phyloP scores from a whole-genome alignment of 2,329 filamentous ascomycete species.

The Calonectria crousiana region DNA sequence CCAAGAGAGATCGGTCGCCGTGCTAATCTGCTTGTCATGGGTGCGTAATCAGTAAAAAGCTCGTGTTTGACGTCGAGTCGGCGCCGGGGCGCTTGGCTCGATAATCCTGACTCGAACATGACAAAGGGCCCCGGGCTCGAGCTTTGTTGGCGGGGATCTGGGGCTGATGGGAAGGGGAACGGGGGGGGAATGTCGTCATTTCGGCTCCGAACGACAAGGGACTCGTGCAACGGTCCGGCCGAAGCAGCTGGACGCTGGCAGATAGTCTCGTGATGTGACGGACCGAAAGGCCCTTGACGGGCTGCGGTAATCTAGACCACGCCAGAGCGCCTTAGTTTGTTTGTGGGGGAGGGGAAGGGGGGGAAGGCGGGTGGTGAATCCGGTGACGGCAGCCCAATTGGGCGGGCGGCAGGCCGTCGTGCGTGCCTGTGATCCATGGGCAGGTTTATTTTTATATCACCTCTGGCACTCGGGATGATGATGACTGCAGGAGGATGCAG shows the following conservation, averaged over 20 bases:
- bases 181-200: slow-evolving; percentile 22
- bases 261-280: not conserved
- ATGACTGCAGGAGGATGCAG: slow-evolving; percentile 5
- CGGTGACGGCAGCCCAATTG: slow-evolving; percentile 8
- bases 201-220: slow-evolving; percentile 12
- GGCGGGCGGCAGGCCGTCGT: not conserved
- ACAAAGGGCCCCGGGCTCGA: slow-evolving; percentile 8
- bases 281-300: not conserved
- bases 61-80: slow-evolving; percentile 1
- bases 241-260: not conserved
- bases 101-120: slow-evolving; percentile 21
- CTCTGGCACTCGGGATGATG: slow-evolving; percentile 2
- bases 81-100: not conserved
- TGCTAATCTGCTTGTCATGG: slow-evolving; percentile 7
- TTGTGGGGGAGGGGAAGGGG: slow-evolving; percentile 2
- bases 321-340: not conserved
- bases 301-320: not conserved
- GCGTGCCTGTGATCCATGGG: not conserved
- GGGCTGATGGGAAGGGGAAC: not conserved
- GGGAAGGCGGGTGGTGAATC: slow-evolving; percentile 1
- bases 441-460: slow-evolving; percentile 3
- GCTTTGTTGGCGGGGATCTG: not conserved
- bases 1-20: not conserved
- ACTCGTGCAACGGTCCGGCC: slow-evolving; percentile 18
- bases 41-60: slow-evolving; percentile 1